Base-by-base conservation (phyloP, 352 stramenopile species). In the Ophiocytium majus region DNA sequence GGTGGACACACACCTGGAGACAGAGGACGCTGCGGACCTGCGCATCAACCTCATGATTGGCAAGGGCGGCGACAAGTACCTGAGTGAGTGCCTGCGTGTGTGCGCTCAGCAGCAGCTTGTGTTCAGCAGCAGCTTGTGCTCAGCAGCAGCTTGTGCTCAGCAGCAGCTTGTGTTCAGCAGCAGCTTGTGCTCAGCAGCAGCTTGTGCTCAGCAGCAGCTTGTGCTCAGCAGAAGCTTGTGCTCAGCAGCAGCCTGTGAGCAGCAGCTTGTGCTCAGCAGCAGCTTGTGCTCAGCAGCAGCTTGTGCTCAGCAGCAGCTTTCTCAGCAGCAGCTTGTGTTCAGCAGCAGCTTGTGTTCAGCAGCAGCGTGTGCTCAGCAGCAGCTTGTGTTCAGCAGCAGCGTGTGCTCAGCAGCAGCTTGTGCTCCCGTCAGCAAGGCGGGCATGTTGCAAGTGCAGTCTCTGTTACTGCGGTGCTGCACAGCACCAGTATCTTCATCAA, bases 41-140 rank as follows among this genome's bases (percentile, higher is more conserved):
- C 10, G 50, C 5, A 17, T 50, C 1, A 81, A 81, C 32, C 31
- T 81, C 10, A 1, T 17, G 75, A 81, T 81, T 50, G 75, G 75
- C 31, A 81, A 10, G 37, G 75, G 75, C 50, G 75, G 10, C 17
- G 75, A 81, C 36, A 37, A 57, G 31, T 81, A 81, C 36, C 75
- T 81, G 32, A 33, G 75, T 57, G 43, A 57, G 43, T 57, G 5
- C 5, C 43, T 57, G 43, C 43, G 14, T 57, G 43, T 14, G 14
- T 14, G 43, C 5, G 5, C 14, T 5, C 5, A 57, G 43, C 14
- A 57, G 5, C 5, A 57, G 5, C 14, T 57, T 5, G 5, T 57
- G 14, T 57, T 57, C 5, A 14, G 43, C n/a, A n/a, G 43, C 14
- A 14, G 43, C 43, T 14, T 14, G 14, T 57, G 43, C 14, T 57